Percentiles rank a stretch among this genome's conserved stretches.
Evolutionary conservation across 352 stramenopile species (phyloP).

Genomic region (Phytophthora syringae): DNA sequence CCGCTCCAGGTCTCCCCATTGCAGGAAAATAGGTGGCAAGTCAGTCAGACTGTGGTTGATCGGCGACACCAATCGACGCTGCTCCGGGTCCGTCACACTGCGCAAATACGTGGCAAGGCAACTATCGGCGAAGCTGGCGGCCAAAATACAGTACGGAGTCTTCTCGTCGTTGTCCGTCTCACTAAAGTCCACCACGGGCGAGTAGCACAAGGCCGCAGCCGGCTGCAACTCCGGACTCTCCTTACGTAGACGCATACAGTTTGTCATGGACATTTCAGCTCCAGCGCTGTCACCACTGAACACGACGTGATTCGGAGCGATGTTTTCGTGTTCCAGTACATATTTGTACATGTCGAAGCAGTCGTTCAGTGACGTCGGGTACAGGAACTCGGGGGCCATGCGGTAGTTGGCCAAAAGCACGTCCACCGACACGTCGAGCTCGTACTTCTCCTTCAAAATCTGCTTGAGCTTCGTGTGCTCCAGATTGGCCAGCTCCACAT

Average conservation of each 20-base stretch:
- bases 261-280: conserved; percentile 43
- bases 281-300: conserved; percentile 59
- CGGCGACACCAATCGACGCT: conserved; percentile 29
- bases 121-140: conserved; percentile 30
- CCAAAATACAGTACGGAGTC: conserved; percentile 31
- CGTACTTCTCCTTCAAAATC: conserved; percentile 23
- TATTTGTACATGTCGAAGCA: conserved; percentile 49
- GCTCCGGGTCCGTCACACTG: conserved; percentile 24
- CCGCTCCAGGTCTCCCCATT: conserved; percentile 35
- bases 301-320: conserved; percentile 38
- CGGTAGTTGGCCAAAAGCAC: conserved; percentile 64
- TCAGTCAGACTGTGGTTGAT: conserved; percentile 44
- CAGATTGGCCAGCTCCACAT: conserved; percentile 37
- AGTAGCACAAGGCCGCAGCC: conserved; percentile 30
- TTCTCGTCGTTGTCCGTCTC: conserved; percentile 31
- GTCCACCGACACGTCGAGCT: conserved; percentile 37
- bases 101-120: conserved; percentile 26
- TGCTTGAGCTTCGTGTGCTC: conserved; percentile 29
- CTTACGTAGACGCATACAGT: conserved; percentile 36
- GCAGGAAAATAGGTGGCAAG: conserved; percentile 42
- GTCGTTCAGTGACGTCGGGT: conserved; percentile 49
- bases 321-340: conserved; percentile 30
- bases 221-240: conserved; percentile 24
- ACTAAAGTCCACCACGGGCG: conserved; percentile 27
- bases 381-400: conserved; percentile 50